Base-by-base conservation (phyloP, 192 early-diverging fungal species). In the Oehlia diaphana region DNA sequence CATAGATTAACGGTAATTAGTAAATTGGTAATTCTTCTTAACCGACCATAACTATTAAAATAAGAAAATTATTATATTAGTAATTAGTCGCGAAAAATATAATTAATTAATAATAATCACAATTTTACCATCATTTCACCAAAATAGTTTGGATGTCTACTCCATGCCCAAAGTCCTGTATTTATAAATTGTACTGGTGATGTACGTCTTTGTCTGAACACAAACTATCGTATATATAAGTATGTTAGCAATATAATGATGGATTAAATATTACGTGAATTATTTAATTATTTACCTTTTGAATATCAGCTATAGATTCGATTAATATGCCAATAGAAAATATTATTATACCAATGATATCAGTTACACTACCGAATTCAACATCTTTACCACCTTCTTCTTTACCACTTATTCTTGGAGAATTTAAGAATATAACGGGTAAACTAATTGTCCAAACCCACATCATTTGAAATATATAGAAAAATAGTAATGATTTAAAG, bases 71-170 rank as follows among this genome's bases (percentile, higher is more conserved):
- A 16, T 53, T 58, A 58, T 58, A 16, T 53, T 58, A n/a, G 23
- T 10, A 12, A 16, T 33, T 23, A 14, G 31, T 66, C 3, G 1
- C 1, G 13, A 66, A 33, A 28, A 1, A 31, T 31, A 31, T 26
- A 16, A 33, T 33, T 33, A 14, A 14, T 14, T n/a, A 33, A n/a
- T 16, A 31, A 66, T 35, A 35, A 33, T 66, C 1, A 19, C 2
- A 75, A 35, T 37, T 3, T 75, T 66, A 77, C 75, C 12, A 33
- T n/a, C n/a, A 80, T 80, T 76, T 80, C 79, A 13, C 79, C 79
- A 6, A 80, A 73, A 74, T 80, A 80, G 47, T 80, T 80, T 72
- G 79, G 79, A 76, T 80, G 79, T 21, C 73, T 42, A 50, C 70
- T 73, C 67, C 71, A 80, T 28, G 49, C 35, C 79, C 79, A 80